Evolutionary conservation across 495 filamentous ascomycete species (phyloP).

Genomic region (Cudoniella acicularis): DNA sequence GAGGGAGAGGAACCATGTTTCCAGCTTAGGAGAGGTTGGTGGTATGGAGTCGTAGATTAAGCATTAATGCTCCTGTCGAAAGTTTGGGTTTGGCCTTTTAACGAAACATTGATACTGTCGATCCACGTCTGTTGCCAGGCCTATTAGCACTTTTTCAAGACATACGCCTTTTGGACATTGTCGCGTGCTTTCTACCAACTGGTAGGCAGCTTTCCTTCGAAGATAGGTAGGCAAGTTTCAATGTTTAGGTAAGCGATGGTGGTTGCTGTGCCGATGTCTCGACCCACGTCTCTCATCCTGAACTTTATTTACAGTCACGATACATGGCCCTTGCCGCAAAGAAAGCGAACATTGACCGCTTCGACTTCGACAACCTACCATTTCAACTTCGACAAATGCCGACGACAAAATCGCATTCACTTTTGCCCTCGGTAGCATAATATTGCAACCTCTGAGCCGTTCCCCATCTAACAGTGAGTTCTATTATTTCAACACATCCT

Average conservation of each 20-base stretch:
- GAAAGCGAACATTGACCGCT: neutral
- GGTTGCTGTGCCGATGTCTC: slow-evolving; percentile 10
- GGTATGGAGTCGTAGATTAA: neutral
- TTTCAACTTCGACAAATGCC: neutral
- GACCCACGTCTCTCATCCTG: neutral
- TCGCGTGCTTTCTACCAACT: neutral
- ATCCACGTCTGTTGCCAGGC: neutral
- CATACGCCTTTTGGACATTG: neutral
- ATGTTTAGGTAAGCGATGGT: neutral
- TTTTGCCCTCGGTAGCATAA: neutral
- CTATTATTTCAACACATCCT: neutral
- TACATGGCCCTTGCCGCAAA: neutral
- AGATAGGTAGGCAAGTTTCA: neutral
- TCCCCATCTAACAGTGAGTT: slow-evolving; percentile 2
- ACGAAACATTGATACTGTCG: neutral
- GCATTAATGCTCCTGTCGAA: neutral
- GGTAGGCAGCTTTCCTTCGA: neutral
- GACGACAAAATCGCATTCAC: neutral
- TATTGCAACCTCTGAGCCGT: neutral
- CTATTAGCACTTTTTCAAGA: neutral
- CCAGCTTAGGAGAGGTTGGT: neutral
- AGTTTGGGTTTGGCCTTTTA: neutral
- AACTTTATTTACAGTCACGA: slow-evolving; percentile 2
- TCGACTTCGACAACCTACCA: neutral
- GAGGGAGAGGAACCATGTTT: slow-evolving; percentile 49